Evolutionary conservation across 116 monocot species (phyloP), one percentile per base, ranked within the genome.

Genomic region (Cymodocea nodosa): DNA sequence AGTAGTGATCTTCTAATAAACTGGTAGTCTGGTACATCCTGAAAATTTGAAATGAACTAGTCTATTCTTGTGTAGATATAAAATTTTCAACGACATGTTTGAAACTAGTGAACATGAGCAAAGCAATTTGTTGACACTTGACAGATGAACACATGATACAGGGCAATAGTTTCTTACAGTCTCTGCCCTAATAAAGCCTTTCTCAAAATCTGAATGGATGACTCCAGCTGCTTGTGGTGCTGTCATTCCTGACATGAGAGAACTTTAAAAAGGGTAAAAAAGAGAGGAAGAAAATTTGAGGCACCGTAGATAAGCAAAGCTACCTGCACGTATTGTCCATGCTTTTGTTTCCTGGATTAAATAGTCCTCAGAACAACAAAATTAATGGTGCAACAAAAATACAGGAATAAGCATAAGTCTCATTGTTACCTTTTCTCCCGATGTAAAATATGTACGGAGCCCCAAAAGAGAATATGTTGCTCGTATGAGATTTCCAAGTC

Each of bases 191-290:
- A 98, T 99, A 66, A 99, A 99, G 20, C 98, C 98, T 81, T 92
- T 99, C 80, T 99, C 92, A 80, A 99, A 99, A 65, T 99, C 98
- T 4, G 92, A 86, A 74, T 99, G 98, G 65, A 99, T 99, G 61
- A 99, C 89, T 72, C 98, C 98, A 71, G 98, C 98, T 71, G 92
- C 92, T 78, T 99, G 92, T 65, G 98, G 98, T 59, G 92, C 98
- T 48, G 98, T 99, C 98, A 92, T 99, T 48, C 98, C 98, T 98
- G 64, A 69, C 15, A 40, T 35, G 35, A 35, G 15, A 35, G 25
- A 9, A 2, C 6, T 58, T 65, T 22, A 20, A 12, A 23, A 53
- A 34, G 64, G 12, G 65, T 15, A n/a, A 70, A 49, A 56, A 39
- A 44, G 3, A 44, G 3, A 72, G 19, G 17, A 65, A 25, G 3